These are phyloP conservation scores for Canavalia gladiata DNA, from an alignment of 306 rosid species.

Conservation along the genomic window DNA sequence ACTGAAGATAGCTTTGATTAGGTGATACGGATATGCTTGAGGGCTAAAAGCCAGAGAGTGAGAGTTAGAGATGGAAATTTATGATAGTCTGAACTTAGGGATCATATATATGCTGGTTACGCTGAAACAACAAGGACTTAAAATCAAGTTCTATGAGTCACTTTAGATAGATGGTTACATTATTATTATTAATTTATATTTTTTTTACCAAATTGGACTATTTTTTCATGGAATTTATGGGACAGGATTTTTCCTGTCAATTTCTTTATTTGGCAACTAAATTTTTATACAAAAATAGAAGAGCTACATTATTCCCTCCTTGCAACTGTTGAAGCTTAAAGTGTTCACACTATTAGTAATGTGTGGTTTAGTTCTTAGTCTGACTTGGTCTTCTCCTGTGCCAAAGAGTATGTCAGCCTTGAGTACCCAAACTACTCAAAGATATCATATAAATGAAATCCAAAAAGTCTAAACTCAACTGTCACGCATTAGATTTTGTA, in stretches of 20 bases:
- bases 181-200: neutral
- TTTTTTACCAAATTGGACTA: neutral
- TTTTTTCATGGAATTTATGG: slow-evolving; percentile 4
- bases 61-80: neutral
- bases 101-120: neutral
- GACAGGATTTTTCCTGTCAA: slow-evolving; percentile 3
- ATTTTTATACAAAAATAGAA: neutral
- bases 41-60: slow-evolving; percentile 2
- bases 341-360: no score
- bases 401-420: no score
- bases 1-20: neutral
- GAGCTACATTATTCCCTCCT: neutral
- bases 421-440: no score
- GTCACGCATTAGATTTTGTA: slow-evolving; percentile 34
- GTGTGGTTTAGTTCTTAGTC: no score
- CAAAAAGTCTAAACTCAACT: neutral
- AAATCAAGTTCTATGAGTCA: slow-evolving; percentile 6
- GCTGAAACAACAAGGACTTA: neutral
- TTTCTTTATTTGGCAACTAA: no score
- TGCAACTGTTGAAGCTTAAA: no score
- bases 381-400: no score
- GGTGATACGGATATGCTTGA: neutral
- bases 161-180: slow-evolving; percentile 10
- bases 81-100: neutral
- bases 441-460: no score